Evolutionary conservation across 352 stramenopile species (phyloP).

Genomic region (Phytophthora pistaciae): DNA sequence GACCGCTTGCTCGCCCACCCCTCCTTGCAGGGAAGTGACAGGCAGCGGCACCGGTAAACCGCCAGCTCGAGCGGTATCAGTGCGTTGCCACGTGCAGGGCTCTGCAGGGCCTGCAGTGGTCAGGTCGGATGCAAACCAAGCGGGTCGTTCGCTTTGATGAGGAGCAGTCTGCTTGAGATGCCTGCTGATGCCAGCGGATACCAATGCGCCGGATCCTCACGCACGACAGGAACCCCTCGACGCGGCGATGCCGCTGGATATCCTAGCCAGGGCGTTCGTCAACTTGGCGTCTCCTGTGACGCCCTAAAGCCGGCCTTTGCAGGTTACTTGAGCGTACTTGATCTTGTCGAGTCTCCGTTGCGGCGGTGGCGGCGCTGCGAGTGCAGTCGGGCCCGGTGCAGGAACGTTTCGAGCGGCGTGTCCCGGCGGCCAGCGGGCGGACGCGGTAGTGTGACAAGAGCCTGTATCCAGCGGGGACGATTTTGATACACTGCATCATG

Average conservation of each 20-base stretch:
- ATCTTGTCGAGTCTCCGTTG: not conserved
- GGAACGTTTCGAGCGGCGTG: not conserved
- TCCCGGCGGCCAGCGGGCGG: not conserved
- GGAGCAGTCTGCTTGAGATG: too few species aligned
- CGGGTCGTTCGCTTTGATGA: too few species aligned
- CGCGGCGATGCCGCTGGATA: not conserved
- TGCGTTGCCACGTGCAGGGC: not conserved
- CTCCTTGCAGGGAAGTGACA: constrained; percentile 14
- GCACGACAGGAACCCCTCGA: not conserved
- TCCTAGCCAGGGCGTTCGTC: not conserved
- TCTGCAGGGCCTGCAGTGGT: not conserved
- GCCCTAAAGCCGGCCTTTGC: too few species aligned
- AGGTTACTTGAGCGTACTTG: not conserved
- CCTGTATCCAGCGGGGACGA: not conserved
- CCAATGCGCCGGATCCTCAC: not conserved
- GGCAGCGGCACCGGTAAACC: constrained; percentile 11
- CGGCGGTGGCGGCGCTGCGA: not conserved
- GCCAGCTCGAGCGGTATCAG: not conserved
- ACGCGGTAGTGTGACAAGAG: constrained; percentile 2
- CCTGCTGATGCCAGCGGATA: too few species aligned
- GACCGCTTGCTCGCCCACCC: not conserved
- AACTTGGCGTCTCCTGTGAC: not conserved
- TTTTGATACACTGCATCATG: not conserved
- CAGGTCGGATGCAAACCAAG: too few species aligned
- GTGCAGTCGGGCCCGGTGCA: not conserved